A percentile compares a stretch with the other conserved stretches of the same genome.
These are phyloP conservation scores for Aureobasidium pullulans DNA, from an alignment of 2,329 filamentous ascomycete species.

Conservation along the genomic window DNA sequence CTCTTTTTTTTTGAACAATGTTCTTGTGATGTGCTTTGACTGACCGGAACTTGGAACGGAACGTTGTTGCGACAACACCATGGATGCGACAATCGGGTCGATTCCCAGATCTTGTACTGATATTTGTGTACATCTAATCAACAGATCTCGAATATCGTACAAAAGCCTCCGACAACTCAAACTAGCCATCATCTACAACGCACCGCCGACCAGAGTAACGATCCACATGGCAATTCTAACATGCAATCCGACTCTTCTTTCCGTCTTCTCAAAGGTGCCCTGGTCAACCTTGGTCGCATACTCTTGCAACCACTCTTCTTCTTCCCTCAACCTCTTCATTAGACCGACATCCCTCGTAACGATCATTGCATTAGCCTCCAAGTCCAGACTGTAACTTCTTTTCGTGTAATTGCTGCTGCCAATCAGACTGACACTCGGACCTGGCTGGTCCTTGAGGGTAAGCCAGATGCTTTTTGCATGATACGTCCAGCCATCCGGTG, in stretches of 20 bases:
- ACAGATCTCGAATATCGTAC: background rate
- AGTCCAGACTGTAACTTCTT: slow-evolving; percentile 81
- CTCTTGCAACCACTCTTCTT: slow-evolving; percentile 73
- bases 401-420: slow-evolving; percentile 96
- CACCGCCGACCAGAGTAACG: slow-evolving; percentile 75
- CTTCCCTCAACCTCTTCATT: slow-evolving; percentile 65
- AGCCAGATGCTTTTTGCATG: slow-evolving; percentile 96
- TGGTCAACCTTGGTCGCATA: slow-evolving; percentile 61
- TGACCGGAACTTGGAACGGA: no score
- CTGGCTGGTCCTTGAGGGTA: slow-evolving; percentile 49
- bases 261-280: slow-evolving; percentile 72
- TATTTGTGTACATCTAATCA: background rate
- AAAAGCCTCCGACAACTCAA: background rate
- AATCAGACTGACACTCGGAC: slow-evolving; percentile 72
- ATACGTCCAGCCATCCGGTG: slow-evolving; percentile 88
- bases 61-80: background rate
- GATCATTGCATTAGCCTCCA: slow-evolving; percentile 82
- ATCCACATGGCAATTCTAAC: slow-evolving; percentile 93
- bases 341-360: slow-evolving; percentile 70
- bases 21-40: background rate
- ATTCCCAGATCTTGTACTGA: no score
- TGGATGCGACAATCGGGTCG: no score
- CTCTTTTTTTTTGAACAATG: background rate
- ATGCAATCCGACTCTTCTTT: slow-evolving; percentile 76
- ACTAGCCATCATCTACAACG: slow-evolving; percentile 50